Percentiles rank a stretch among this genome's conserved stretches.
Evolutionary conservation across 225 moss, liverwort and hornwort genomes (phyloP).

Genomic region (Marchantia polymorpha): DNA sequence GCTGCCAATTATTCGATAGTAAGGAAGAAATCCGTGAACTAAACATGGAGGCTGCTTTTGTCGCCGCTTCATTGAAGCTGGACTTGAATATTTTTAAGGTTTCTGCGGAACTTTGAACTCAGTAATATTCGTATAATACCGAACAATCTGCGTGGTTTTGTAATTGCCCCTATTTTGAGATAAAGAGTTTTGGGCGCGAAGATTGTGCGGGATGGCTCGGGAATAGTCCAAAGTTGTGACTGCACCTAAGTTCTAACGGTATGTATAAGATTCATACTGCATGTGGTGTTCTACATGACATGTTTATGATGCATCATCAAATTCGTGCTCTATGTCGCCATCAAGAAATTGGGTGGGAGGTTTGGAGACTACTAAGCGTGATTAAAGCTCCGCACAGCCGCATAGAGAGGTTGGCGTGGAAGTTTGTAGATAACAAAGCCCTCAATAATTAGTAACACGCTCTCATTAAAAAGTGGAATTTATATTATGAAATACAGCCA

Average conservation of each 20-base stretch:
- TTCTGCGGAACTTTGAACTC: background rate
- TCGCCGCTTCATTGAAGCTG: background rate
- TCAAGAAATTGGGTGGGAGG: background rate
- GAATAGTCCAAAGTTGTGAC: background rate
- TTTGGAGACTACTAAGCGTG: background rate
- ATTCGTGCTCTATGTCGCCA: background rate
- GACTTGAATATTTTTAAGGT: background rate
- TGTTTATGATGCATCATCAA: background rate
- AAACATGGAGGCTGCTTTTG: background rate
- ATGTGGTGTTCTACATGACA: background rate
- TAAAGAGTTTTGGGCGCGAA: background rate
- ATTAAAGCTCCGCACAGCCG: background rate
- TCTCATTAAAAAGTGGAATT: background rate
- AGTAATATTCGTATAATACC: background rate
- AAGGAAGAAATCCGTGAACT: background rate
- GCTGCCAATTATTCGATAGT: background rate
- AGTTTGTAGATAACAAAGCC: background rate
- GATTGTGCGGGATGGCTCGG: background rate
- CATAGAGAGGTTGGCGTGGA: background rate
- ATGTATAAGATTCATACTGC: background rate
- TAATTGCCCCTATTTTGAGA: background rate
- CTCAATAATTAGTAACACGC: background rate
- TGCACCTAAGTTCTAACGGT: background rate
- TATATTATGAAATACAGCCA: background rate
- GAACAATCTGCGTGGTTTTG: background rate